A percentile compares a stretch with the other conserved stretches of the same genome.
These are phyloP conservation scores for Persicaria tinctoria DNA, from an alignment of 148 eudicot species.

Conservation along the genomic window DNA sequence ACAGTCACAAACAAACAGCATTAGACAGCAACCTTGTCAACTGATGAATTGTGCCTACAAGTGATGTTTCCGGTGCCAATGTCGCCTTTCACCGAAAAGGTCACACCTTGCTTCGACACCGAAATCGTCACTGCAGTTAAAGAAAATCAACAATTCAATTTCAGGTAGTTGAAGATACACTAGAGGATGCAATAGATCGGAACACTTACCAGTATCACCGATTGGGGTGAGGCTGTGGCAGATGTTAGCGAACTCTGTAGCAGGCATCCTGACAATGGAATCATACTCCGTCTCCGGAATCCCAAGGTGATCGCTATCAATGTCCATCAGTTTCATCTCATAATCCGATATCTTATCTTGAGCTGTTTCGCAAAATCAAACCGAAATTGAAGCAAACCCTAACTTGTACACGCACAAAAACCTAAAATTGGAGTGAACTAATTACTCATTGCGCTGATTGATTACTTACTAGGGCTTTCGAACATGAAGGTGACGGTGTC, in stretches of 20 bases:
- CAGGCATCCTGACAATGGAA: constrained; percentile 59
- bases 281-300: constrained; percentile 66
- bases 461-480: constrained; percentile 47
- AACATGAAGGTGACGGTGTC: constrained; percentile 69
- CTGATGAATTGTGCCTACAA: constrained; percentile 39
- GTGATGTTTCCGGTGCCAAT: constrained; percentile 63
- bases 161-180: not conserved
- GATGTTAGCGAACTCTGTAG: constrained; percentile 43
- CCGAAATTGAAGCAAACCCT: constrained; percentile 11
- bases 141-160: not conserved
- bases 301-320: constrained; percentile 65
- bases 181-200: not conserved
- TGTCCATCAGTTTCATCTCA: constrained; percentile 76
- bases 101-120: constrained; percentile 62
- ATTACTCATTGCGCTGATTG: not conserved
- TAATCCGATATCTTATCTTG: constrained; percentile 67
- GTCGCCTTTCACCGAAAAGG: constrained; percentile 62
- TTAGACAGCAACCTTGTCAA: constrained; percentile 38
- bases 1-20: too few relatives aligned
- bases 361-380: constrained; percentile 23
- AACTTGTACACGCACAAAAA: not conserved
- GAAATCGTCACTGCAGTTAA: constrained; percentile 43
- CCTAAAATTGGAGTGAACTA: not conserved
- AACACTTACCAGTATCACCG: constrained; percentile 49
- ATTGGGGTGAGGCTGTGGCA: constrained; percentile 47